phyloP scores from a whole-genome alignment of 768 basidiomycete species.

The Cystofilobasidium ferigula region DNA sequence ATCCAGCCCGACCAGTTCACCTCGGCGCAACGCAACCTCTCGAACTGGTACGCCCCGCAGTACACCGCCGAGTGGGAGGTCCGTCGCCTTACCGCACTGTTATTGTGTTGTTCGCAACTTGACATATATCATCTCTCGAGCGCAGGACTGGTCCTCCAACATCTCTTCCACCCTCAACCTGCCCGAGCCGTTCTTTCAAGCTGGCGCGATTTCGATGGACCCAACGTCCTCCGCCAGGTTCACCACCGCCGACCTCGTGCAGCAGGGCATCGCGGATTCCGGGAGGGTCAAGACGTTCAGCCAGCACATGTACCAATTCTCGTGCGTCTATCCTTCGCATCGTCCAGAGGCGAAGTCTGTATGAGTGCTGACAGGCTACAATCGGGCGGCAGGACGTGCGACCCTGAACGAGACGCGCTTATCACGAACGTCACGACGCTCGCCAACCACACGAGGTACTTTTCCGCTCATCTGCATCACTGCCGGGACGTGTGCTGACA shows the following conservation, averaged over 20 bases:
- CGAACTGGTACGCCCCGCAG: not conserved
- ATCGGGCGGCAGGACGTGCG: slow-evolving; percentile 35
- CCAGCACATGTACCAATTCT: slow-evolving; percentile 35
- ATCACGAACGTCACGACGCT: slow-evolving; percentile 36
- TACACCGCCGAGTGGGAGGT: slow-evolving; percentile 7
- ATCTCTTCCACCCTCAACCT: slow-evolving; percentile 25
- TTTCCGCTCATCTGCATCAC: not conserved
- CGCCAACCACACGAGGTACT: slow-evolving; percentile 34
- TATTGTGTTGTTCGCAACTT: not conserved
- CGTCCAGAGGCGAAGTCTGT: too few relatives aligned
- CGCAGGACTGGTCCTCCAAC: not conserved
- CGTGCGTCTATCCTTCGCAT: slow-evolving; percentile 10
- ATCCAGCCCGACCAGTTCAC: slow-evolving; percentile 20
- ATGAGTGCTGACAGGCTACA: too few relatives aligned
- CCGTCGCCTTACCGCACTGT: too few relatives aligned
- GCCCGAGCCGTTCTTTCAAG: slow-evolving; percentile 29
- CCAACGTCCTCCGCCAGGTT: slow-evolving; percentile 32
- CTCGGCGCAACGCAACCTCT: slow-evolving; percentile 2
- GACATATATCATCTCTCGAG: not conserved
- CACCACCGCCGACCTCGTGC: slow-evolving; percentile 40
- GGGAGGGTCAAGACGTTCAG: slow-evolving; percentile 1
- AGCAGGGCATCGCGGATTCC: slow-evolving; percentile 38
- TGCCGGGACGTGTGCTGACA: not conserved
- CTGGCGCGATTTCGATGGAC: slow-evolving; percentile 31
- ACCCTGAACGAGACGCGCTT: slow-evolving; percentile 33